These are phyloP conservation scores for Entomortierella lignicola DNA, from an alignment of 192 early-diverging fungal genomes.

Conservation along the genomic window DNA sequence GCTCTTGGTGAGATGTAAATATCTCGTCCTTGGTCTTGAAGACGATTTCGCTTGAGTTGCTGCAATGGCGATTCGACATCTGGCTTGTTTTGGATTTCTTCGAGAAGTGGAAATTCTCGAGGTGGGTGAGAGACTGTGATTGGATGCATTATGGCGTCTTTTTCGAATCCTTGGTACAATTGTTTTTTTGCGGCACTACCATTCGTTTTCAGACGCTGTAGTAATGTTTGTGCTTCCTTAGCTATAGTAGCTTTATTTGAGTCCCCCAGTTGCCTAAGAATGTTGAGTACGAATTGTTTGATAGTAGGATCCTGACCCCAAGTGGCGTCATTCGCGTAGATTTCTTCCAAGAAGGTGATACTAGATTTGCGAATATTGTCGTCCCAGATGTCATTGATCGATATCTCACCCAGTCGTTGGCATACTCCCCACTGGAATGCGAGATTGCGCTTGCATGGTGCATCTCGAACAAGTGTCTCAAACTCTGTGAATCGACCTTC, in stretches of 20 bases:
- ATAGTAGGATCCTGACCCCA: conserved; percentile 2
- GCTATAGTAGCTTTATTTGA: not conserved
- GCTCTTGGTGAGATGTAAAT: no score
- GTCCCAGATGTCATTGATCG: conserved; percentile 6
- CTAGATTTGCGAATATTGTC: not conserved
- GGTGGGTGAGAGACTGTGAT: no score
- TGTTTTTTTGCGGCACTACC: no score
- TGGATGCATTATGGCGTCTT: no score
- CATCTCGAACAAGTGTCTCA: not conserved
- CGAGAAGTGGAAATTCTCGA: no score
- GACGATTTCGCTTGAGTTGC: no score
- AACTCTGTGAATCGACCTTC: not conserved
- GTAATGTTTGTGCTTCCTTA: no score
- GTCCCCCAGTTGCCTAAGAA: conserved; percentile 2
- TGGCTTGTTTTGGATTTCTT: no score
- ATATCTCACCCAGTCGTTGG: not conserved
- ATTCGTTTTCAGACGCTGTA: no score
- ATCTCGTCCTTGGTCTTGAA: no score
- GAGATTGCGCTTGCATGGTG: not conserved
- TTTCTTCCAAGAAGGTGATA: not conserved
- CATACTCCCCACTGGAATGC: not conserved
- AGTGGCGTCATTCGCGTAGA: not conserved
- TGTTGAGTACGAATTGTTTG: conserved; percentile 1
- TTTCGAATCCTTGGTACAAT: no score
- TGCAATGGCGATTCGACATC: no score